phyloP scores from a whole-genome alignment of 345 rosid genomes.

The Syzygium aqueum region DNA sequence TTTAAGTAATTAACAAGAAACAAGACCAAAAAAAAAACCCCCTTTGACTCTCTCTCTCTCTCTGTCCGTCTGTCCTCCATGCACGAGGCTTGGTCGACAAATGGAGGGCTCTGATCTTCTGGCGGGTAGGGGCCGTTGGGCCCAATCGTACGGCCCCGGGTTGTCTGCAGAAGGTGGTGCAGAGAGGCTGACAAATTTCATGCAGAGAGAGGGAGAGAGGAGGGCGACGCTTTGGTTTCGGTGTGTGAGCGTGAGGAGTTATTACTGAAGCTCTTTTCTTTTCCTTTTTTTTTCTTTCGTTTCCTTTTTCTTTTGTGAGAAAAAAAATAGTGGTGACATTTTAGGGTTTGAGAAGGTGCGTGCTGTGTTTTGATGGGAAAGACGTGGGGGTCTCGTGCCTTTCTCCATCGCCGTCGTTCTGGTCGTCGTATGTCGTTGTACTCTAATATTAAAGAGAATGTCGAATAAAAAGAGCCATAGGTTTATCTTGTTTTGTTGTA shows the following conservation, averaged over 20 bases:
- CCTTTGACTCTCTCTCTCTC: neutral
- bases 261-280: neutral
- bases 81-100: neutral
- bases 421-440: neutral
- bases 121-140: neutral
- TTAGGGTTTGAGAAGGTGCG: neutral
- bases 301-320: neutral
- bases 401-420: neutral
- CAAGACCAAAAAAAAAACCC: neutral
- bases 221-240: neutral
- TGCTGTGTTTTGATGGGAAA: neutral
- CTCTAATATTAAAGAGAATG: neutral
- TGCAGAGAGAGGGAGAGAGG: neutral
- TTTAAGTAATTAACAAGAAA: neutral
- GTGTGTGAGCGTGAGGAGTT: neutral
- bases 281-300: neutral
- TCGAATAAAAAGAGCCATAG: neutral
- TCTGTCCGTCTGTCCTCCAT: neutral
- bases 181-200: neutral
- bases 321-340: neutral
- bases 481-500: neutral
- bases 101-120: neutral
- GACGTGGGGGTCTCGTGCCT: neutral
- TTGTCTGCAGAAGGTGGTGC: neutral
- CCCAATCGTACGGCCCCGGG: neutral